These are phyloP conservation scores for Aspergillus caelatus DNA, from an alignment of 2,329 filamentous ascomycete species.

Conservation along the genomic window DNA sequence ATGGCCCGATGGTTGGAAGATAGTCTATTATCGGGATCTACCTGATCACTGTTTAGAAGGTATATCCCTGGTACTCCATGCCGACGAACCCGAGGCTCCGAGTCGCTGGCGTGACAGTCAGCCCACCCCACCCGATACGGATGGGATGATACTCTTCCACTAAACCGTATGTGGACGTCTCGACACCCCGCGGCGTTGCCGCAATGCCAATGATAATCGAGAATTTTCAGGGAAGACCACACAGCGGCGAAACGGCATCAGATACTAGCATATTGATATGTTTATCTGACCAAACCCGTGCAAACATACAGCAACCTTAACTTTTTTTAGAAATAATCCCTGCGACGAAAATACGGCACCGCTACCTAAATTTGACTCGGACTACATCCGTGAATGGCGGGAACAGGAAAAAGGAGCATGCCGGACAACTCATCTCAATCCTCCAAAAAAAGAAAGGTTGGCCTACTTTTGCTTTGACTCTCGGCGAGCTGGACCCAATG, in stretches of 20 bases:
- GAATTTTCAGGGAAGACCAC: slow-evolving; percentile 9
- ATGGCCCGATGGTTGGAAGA: slow-evolving; percentile 5
- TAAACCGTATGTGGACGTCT: slow-evolving; percentile 17
- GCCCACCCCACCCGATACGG: slow-evolving; percentile 7
- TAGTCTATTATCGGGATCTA: slow-evolving; percentile 3
- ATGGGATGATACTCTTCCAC: slow-evolving; percentile 12
- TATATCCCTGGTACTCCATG: neutral
- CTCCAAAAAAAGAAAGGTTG: slow-evolving; percentile 39
- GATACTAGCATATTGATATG: neutral
- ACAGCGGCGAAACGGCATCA: neutral
- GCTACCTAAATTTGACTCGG: neutral
- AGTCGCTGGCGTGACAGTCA: slow-evolving; percentile 9
- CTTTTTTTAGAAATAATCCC: slow-evolving; percentile 12
- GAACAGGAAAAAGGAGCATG: slow-evolving; percentile 36
- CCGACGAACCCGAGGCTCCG: slow-evolving; percentile 5
- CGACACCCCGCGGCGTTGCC: slow-evolving; percentile 1
- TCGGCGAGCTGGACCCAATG: neutral
- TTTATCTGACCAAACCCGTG: neutral
- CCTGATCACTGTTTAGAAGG: neutral
- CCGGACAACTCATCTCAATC: slow-evolving; percentile 25
- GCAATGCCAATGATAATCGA: slow-evolving; percentile 7
- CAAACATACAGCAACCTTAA: slow-evolving; percentile 3
- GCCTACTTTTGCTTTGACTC: slow-evolving; percentile 6
- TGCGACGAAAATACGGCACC: neutral
- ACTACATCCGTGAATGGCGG: slow-evolving; percentile 26